Conservation (phyloP, 192 early-diverging fungal species). For the Thamnidium elegans region DNA sequence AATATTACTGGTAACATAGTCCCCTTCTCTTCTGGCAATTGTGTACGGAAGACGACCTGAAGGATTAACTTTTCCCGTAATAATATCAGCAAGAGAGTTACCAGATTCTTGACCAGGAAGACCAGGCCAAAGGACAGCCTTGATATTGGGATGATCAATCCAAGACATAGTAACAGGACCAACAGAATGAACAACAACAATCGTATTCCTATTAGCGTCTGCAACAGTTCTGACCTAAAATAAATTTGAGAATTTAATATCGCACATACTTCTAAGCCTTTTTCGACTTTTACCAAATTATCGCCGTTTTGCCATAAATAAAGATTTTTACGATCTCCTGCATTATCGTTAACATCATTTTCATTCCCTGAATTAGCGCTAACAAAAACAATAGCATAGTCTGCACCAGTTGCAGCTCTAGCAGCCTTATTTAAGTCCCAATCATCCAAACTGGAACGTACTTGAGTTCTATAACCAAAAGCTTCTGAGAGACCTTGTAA, state of each 20-base stretch:
- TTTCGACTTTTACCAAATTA: conserved; percentile 32
- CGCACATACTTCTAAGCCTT: neutral
- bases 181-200: conserved; percentile 57
- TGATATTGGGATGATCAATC: conserved; percentile 59
- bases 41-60: conserved; percentile 62
- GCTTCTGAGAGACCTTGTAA: conserved; percentile 19
- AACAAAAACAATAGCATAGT: conserved; percentile 45
- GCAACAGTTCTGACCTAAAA: conserved; percentile 46
- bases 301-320: conserved; percentile 58
- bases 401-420: conserved; percentile 29
- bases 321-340: conserved; percentile 57
- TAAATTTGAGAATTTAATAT: neutral
- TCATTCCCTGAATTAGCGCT: conserved; percentile 31
- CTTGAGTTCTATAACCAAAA: conserved; percentile 17
- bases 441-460: conserved; percentile 14
- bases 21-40: conserved; percentile 35
- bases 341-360: conserved; percentile 45
- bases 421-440: conserved; percentile 12
- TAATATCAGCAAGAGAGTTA: conserved; percentile 61
- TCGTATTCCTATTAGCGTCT: conserved; percentile 45
- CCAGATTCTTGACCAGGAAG: conserved; percentile 68
- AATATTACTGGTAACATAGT: conserved; percentile 35
- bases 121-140: conserved; percentile 51
- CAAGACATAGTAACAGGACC: conserved; percentile 61
- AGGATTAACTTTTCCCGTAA: conserved; percentile 64